A percentile compares a stretch with the other conserved stretches of the same genome.
phyloP scores from a whole-genome alignment of 1,284 basidiomycete genomes.

The Meripilus lineatus region DNA sequence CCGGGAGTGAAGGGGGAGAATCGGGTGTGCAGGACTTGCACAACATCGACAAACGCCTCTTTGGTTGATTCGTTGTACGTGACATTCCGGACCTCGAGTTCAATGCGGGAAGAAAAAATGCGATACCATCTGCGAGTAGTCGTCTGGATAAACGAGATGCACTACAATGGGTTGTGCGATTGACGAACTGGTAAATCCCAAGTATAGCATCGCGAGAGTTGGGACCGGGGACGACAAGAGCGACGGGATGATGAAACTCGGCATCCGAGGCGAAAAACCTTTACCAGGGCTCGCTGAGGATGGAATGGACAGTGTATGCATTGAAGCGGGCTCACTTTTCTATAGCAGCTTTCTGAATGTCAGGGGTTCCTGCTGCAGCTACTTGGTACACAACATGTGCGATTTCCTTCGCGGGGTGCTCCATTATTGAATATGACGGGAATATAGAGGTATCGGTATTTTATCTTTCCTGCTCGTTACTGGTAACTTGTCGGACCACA shows the following conservation, averaged over 20 bases:
- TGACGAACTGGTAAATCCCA: constrained; percentile 46
- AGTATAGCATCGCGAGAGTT: constrained; percentile 46
- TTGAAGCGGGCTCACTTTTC: constrained; percentile 21
- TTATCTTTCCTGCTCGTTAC: too few relatives aligned
- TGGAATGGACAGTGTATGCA: not conserved
- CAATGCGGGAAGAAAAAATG: constrained; percentile 45
- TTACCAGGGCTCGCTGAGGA: not conserved
- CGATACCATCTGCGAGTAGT: constrained; percentile 68
- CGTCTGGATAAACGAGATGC: not conserved
- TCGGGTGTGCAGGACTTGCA: constrained; percentile 50
- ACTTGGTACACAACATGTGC: constrained; percentile 37
- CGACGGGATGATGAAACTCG: constrained; percentile 51
- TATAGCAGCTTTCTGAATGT: constrained; percentile 44
- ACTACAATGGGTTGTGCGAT: not conserved
- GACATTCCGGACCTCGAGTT: constrained; percentile 37
- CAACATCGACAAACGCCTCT: constrained; percentile 40
- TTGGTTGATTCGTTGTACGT: constrained; percentile 39
- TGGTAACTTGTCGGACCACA: too few relatives aligned
- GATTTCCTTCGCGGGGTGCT: constrained; percentile 50
- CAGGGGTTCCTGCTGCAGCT: constrained; percentile 40
- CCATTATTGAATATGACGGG: too few relatives aligned
- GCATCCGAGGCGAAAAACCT: constrained; percentile 48
- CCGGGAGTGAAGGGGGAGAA: constrained; percentile 41
- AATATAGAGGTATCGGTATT: too few relatives aligned
- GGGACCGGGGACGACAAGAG: constrained; percentile 36